These are phyloP conservation scores for Rosellinia necatrix DNA, from an alignment of 2,329 filamentous ascomycete species.

Conservation along the genomic window DNA sequence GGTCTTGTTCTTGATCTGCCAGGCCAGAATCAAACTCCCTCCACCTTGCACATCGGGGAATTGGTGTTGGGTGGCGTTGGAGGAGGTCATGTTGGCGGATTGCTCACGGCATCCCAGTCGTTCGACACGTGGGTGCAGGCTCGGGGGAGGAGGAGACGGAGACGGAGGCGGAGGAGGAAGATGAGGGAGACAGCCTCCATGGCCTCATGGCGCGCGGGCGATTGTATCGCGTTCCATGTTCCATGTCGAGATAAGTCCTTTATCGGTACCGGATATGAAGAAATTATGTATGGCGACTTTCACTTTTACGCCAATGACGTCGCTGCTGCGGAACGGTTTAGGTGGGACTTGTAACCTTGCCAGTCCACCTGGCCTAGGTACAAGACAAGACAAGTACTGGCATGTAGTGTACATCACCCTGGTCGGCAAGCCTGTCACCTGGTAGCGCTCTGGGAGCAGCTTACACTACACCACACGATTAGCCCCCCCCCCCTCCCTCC, in stretches of 20 bases:
- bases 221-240: constrained; percentile 1
- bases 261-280: constrained; percentile 8
- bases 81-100: constrained; percentile 17
- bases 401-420: no score
- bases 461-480: no score
- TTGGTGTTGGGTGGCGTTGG: constrained; percentile 36
- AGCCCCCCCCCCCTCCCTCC: no score
- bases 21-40: constrained; percentile 91
- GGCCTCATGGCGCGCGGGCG: constrained; percentile 11
- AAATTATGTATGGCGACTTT: background rate
- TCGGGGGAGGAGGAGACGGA: background rate
- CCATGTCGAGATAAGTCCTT: background rate
- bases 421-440: no score
- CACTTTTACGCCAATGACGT: constrained; percentile 26
- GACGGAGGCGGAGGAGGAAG: no score
- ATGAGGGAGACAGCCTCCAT: no score
- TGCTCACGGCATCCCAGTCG: constrained; percentile 13
- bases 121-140: background rate
- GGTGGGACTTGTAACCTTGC: background rate
- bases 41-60: constrained; percentile 87
- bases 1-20: constrained; percentile 88
- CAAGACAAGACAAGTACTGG: no score
- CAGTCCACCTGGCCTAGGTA: background rate
- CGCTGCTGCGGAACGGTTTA: constrained; percentile 14
- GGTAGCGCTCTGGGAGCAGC: no score